phyloP scores from a whole-genome alignment of 2,329 filamentous ascomycete genomes.

The Neofusicoccum laricinum region DNA sequence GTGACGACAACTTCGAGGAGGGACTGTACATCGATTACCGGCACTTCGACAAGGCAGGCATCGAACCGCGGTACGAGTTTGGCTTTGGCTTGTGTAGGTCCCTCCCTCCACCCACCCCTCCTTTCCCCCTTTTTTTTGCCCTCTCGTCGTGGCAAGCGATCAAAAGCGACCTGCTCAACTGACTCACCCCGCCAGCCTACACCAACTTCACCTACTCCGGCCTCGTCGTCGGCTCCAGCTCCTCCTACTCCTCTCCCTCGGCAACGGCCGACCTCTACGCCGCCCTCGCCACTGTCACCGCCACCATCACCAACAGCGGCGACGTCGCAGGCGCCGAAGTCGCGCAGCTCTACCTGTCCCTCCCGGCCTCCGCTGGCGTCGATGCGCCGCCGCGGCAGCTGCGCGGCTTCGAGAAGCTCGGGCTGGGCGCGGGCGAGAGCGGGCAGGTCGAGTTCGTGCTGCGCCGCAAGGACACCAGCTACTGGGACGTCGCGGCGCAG shows the following conservation, averaged over 20 bases:
- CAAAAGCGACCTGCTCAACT: no score
- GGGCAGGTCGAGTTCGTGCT: constrained; percentile 33
- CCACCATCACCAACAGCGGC: constrained; percentile 35
- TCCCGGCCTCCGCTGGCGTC: constrained; percentile 27
- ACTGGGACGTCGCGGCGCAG: constrained; percentile 33
- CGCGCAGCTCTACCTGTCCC: constrained; percentile 37
- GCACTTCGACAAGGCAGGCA: constrained; percentile 40
- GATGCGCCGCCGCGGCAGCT: constrained; percentile 34
- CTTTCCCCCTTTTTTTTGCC: neutral
- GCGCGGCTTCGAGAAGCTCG: constrained; percentile 36
- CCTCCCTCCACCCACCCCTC: neutral
- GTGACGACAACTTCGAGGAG: constrained; percentile 37
- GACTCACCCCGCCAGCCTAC: constrained; percentile 31
- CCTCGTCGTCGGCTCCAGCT: constrained; percentile 26
- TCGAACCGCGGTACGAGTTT: constrained; percentile 43
- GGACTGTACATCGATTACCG: constrained; percentile 47
- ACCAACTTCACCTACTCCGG: constrained; percentile 41
- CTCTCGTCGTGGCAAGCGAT: no score
- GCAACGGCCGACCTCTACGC: constrained; percentile 29
- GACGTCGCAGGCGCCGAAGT: constrained; percentile 36
- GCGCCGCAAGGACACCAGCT: constrained; percentile 35
- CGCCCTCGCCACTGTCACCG: constrained; percentile 33
- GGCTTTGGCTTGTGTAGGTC: constrained; percentile 43
- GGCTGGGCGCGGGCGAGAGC: constrained; percentile 28
- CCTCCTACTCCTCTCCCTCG: constrained; percentile 24